phyloP scores from a whole-genome alignment of 2,329 filamentous ascomycete genomes.

The Neospermospora avenae region DNA sequence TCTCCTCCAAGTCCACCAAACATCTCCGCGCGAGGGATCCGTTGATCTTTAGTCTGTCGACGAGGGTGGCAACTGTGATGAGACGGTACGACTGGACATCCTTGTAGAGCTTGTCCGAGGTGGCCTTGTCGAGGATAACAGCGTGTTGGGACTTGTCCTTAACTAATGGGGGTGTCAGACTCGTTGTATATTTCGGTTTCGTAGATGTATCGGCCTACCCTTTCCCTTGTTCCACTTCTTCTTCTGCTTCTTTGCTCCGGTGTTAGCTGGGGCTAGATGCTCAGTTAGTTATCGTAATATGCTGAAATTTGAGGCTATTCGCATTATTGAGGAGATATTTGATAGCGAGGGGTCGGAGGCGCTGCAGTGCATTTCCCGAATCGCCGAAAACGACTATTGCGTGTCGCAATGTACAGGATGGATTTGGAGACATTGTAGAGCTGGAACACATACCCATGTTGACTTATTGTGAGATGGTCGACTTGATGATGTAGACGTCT shows the following conservation, averaged over 20 bases:
- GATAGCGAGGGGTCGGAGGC: neutral
- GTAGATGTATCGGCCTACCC: conserved; percentile 42
- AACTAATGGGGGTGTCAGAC: conserved; percentile 58
- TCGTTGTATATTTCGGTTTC: conserved; percentile 1
- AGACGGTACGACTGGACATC: conserved; percentile 99
- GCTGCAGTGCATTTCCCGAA: neutral
- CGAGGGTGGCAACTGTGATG: conserved; percentile 96
- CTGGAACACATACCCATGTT: conserved; percentile 20
- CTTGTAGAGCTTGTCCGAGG: conserved; percentile 98
- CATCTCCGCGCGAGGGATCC: conserved; percentile 90
- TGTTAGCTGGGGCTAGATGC: conserved; percentile 50
- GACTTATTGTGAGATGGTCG: conserved; percentile 17
- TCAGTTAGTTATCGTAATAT: conserved; percentile 3
- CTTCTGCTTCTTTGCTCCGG: conserved; percentile 77
- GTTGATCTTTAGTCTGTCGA: conserved; percentile 99
- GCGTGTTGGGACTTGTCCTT: conserved; percentile 99
- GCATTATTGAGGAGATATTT: neutral
- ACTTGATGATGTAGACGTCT: conserved; percentile 16
- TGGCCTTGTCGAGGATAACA: conserved; percentile 97
- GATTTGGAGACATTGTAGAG: neutral
- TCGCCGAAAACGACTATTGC: neutral
- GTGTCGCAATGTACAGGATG: neutral
- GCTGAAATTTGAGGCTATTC: neutral
- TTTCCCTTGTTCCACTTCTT: conserved; percentile 72
- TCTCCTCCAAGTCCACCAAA: conserved; percentile 91